Evolutionary conservation across 1,284 basidiomycete species (phyloP), one percentile per base, ranked within the genome.

Genomic region (Boletus semigastroideus): DNA sequence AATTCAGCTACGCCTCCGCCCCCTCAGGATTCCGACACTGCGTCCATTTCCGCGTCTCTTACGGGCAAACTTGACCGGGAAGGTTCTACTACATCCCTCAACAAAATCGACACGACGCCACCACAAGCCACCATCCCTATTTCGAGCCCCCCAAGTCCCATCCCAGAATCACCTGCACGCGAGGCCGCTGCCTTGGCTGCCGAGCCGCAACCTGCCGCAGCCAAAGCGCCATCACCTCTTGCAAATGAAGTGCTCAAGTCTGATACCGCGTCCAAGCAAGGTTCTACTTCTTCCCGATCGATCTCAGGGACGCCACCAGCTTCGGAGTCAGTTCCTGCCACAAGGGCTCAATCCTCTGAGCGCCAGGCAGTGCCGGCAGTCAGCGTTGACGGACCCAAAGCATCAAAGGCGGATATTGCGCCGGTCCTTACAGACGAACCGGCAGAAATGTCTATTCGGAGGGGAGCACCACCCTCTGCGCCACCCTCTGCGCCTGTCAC

Each of bases 131-230:
- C 64, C 19, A 50, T 52, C 19, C 50, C 58, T 19, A 40, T 48
- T 40, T 64, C 56, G 43, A 62, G 55, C 27, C 50, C 69, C 20
- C 73, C 75, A 11, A 81, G 77, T 50, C 80, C 82, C 8, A 82
- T 83, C 51, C 71, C 76, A 1, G 80, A 83, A 58, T 82, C 80
- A 1, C 82, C 82, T 27, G 72, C 70, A 11, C 72, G 77, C 17
- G 79, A 80, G 58, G 72, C 69, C 19, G 76, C 71, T n/a, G 78
- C 73, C 10, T 38, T 66, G 38, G 56, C 63, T 28, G 54, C 66
- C 41, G 66, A 68, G 39, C 56, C 65, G 10, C 54, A 53, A 39
- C 52, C 58, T 42, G 49, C 59, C 19, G 48, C 52, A 40, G 42
- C 50, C 46, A 69, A 70, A 39, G 57, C 27, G 12, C 53, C 54